Percentiles rank a stretch among this genome's conserved stretches.
These are phyloP conservation scores for Daldinia vernicosa DNA, from an alignment of 495 filamentous ascomycete genomes.

Conservation along the genomic window DNA sequence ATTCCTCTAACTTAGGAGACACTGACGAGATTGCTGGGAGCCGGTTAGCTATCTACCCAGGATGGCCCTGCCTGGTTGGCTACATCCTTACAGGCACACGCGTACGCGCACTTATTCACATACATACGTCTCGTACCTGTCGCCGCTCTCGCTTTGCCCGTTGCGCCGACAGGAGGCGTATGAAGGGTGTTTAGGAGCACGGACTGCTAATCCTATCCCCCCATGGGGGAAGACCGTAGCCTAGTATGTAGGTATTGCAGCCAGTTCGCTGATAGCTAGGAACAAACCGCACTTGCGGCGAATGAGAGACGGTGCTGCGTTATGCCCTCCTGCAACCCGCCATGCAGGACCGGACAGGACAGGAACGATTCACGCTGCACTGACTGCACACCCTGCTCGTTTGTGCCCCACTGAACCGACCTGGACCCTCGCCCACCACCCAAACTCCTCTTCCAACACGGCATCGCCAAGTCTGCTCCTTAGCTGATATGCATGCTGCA, in stretches of 20 bases:
- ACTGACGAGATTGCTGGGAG: constrained; percentile 25
- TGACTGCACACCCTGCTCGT: constrained; percentile 28
- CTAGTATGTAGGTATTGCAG: constrained; percentile 25
- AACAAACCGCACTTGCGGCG: constrained; percentile 32
- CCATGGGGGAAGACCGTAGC: constrained; percentile 14
- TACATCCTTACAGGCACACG: constrained; percentile 24
- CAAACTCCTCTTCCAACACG: constrained; percentile 31
- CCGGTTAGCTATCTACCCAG: constrained; percentile 21
- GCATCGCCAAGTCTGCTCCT: constrained; percentile 39
- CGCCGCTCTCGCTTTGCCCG: constrained; percentile 1
- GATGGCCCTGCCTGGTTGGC: constrained; percentile 14
- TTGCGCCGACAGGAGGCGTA: constrained; percentile 12
- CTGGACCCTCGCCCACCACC: constrained; percentile 20
- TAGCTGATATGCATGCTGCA: constrained; percentile 40
- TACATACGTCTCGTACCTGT: constrained; percentile 21
- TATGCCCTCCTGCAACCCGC: constrained; percentile 35
- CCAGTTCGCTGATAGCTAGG: constrained; percentile 39
- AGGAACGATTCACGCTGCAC: constrained; percentile 45
- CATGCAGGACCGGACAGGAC: constrained; percentile 44
- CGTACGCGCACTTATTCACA: constrained; percentile 13
- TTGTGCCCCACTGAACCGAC: constrained; percentile 28
- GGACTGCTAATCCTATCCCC: constrained; percentile 27
- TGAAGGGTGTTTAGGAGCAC: constrained; percentile 22
- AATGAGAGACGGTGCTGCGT: constrained; percentile 27
- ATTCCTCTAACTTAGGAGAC: constrained; percentile 30